Conservation (phyloP, 257 asterid genomes). For the Orobanche coerulescens region DNA sequence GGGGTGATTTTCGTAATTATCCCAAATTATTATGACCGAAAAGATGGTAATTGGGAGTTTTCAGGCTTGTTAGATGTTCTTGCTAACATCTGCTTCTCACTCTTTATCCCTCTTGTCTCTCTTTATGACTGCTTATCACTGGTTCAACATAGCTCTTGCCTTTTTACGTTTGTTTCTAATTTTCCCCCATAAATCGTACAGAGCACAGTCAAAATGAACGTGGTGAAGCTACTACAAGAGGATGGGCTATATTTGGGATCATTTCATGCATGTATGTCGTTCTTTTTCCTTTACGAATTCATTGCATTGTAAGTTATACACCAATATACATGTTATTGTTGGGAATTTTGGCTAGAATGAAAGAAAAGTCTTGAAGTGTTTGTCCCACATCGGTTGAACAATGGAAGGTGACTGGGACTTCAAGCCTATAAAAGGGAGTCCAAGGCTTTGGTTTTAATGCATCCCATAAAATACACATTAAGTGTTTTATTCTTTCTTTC, state of each 20-base stretch:
- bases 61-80: conserved; percentile 10
- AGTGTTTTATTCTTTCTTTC: too few species aligned
- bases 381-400: too few species aligned
- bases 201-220: conserved; percentile 51
- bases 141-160: not conserved
- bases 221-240: conserved; percentile 45
- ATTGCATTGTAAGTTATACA: not conserved
- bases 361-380: too few species aligned
- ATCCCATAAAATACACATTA: too few species aligned
- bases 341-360: too few species aligned
- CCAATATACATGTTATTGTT: too few species aligned
- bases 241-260: conserved; percentile 93
- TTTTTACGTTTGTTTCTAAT: conserved; percentile 10
- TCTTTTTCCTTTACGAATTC: not conserved
- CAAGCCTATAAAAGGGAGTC: too few species aligned
- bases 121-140: not conserved
- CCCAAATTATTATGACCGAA: not conserved
- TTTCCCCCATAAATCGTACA: conserved; percentile 23
- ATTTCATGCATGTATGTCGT: conserved; percentile 69
- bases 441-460: too few species aligned
- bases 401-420: too few species aligned
- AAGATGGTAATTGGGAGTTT: not conserved
- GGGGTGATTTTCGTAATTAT: not conserved
- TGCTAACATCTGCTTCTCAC: not conserved
- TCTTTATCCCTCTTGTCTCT: not conserved